Percentiles rank a stretch among this genome's conserved stretches.
phyloP scores from a whole-genome alignment of 2,329 filamentous ascomycete genomes.

The Paramyrothecium sp. region DNA sequence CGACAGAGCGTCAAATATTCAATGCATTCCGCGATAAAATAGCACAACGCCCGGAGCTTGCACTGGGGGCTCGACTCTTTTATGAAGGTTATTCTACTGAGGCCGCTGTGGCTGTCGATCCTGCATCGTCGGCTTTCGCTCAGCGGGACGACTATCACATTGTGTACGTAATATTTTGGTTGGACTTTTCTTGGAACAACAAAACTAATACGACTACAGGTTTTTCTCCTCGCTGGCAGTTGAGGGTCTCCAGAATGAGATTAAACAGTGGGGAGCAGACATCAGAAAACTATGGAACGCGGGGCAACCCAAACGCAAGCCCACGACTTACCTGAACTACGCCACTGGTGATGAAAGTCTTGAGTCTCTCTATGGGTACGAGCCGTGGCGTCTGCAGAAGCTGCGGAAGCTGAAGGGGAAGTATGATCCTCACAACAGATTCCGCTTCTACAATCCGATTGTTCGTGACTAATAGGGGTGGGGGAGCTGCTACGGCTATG shows the following conservation, averaged over 20 bases:
- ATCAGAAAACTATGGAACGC: conserved; percentile 11
- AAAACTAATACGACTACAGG: background rate
- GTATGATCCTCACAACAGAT: background rate
- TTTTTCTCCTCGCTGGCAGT: background rate
- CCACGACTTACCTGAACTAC: conserved; percentile 20
- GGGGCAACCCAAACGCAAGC: conserved; percentile 11
- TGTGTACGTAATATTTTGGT: conserved; percentile 6
- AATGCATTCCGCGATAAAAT: conserved; percentile 10
- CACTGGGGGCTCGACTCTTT: conserved; percentile 8
- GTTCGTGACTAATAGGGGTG: too few species aligned
- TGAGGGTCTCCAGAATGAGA: background rate
- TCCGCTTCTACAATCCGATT: background rate
- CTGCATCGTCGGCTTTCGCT: conserved; percentile 14
- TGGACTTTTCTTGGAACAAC: background rate
- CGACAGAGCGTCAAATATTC: conserved; percentile 17
- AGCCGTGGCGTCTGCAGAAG: background rate
- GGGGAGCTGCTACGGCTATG: too few species aligned
- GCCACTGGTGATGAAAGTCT: conserved; percentile 15
- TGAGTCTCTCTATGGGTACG: conserved; percentile 13
- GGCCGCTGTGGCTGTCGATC: conserved; percentile 6
- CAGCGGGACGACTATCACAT: conserved; percentile 15
- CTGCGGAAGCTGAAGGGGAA: background rate
- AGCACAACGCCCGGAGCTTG: conserved; percentile 5
- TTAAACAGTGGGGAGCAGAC: background rate
- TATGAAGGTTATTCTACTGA: conserved; percentile 22